Base-by-base conservation (phyloP, 1,284 basidiomycete genomes). In the Moesziomyces globuligerus region DNA sequence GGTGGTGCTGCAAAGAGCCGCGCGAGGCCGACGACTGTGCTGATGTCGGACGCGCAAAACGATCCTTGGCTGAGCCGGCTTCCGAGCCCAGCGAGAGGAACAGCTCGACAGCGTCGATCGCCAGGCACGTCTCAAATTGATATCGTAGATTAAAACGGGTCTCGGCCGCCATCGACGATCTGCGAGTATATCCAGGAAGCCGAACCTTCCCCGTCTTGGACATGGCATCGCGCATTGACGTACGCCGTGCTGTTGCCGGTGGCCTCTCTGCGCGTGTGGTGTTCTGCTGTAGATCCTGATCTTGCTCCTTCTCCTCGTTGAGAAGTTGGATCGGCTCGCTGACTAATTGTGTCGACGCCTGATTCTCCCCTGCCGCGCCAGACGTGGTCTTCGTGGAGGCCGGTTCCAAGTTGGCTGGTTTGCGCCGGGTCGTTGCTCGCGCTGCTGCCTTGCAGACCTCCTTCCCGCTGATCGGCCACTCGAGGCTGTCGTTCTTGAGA, bases 91-190 rank as follows among this genome's bases (percentile, higher is more conserved):
- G 36, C 3, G 64, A 46, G 1, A 73, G 47, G 53, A 64, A 75
- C 3, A 64, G 61, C 32, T 75, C 73, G 21, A 75, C 51, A n/a
- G 73, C 70, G 15, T 69, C 70, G 20, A 75, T 29, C 4, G 49
- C 49, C 26, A 65, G 24, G 18, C 43, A 52, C 4, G 66, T 61
- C 44, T 75, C 73, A 45, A 75, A 66, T 25, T 70, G 54, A 21
- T 75, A 75, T 7, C 57, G 52, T n/a, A 71, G 56, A 23, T 45
- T 70, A 47, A 62, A 66, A 25, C 48, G 48, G 2, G 58, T 61
- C 41, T 66, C 71, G 36, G 61, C 62, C 32, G 71, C 61, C 54
- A 65, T 52, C 1, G 54, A 62, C 4, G 61, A 46, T 20, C 48
- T 56, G 17, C 60, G 71, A 11, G 42, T 56, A 25, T 71, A 71